phyloP scores from a whole-genome alignment of 192 early-diverging fungal species.

The Linnemannia elongata region DNA sequence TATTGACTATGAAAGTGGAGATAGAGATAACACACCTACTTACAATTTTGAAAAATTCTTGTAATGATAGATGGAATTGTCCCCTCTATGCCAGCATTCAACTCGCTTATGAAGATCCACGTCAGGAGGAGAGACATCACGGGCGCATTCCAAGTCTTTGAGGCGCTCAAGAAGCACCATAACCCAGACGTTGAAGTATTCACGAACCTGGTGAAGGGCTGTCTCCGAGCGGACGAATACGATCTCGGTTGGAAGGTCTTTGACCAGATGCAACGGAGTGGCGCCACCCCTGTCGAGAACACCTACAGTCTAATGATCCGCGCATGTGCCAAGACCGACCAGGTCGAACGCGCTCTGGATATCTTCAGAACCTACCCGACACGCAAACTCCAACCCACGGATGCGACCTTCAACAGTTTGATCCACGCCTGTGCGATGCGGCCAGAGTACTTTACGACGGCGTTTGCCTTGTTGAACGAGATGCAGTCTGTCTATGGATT shows the following conservation, averaged over 20 bases:
- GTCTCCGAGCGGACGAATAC: conserved; percentile 75
- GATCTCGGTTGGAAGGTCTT: conserved; percentile 92
- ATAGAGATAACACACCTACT: neutral
- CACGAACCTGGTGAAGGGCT: conserved; percentile 88
- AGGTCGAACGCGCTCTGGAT: conserved; percentile 93
- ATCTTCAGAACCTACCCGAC: conserved; percentile 90
- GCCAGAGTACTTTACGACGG: conserved; percentile 87
- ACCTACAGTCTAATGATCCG: conserved; percentile 93
- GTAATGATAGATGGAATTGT: conserved; percentile 22
- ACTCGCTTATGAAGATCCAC: conserved; percentile 45
- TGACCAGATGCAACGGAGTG: conserved; percentile 85
- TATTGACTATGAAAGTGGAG: too few species aligned
- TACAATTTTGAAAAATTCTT: neutral
- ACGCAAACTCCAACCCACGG: conserved; percentile 77
- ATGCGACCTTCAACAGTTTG: conserved; percentile 89
- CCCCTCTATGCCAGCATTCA: conserved; percentile 26
- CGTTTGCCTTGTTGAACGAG: conserved; percentile 83
- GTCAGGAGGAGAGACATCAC: conserved; percentile 50
- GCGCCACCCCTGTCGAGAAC: conserved; percentile 81
- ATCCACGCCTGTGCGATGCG: conserved; percentile 87
- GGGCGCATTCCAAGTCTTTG: conserved; percentile 42
- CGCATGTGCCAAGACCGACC: conserved; percentile 85
- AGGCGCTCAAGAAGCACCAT: conserved; percentile 58
- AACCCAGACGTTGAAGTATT: conserved; percentile 68
- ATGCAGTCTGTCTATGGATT: conserved; percentile 89